Base-by-base conservation (phyloP, 116 monocot genomes). In the Dioscorea cayenensis region DNA sequence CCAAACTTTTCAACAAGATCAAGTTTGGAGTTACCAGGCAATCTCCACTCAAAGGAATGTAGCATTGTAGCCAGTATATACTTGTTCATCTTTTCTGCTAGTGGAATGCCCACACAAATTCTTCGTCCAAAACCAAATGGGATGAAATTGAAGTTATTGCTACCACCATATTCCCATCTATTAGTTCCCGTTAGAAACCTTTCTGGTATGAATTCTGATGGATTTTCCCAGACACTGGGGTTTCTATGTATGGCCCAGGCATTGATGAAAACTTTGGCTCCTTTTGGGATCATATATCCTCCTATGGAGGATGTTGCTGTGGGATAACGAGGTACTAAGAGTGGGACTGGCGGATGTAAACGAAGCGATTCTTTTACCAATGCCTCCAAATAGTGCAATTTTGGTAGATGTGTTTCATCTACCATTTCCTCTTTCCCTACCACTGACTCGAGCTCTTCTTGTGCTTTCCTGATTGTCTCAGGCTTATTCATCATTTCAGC, bases 391-490 rank as follows among this genome's bases (percentile, higher is more conserved):
- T 43, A 43, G 8, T 43, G 43, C 43, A 43, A 43, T 43, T 43
- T 43, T 43, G 43, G 43, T 43, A 43, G 43, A 43, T 43, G 43
- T 9, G 43, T 59, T 43, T 78, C 78, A 59, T 78, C 66, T 1
- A 78, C 78, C 6, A 28, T 25, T 21, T 9, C 58, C 10, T 59
- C 65, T 0, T 23, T 43, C 7, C 78, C 72, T 9, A 82, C 82
- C 13, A 76, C 73, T 21, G 21, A 14, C 27, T 82, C 73, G 16
- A 85, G 70, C 61, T 85, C 85, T 13, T 75, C 61, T 27, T 61
- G 67, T 4, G 72, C 49, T 27, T 7, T 64, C 5, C 28, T 48
- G 38, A 79, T 51, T 19, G 66, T 52, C 21, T 72, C 35, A n/a
- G 85, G 85, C 52, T 74, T 73, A 22, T 77, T 66, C 37, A 83